Evolutionary conservation across 1,284 basidiomycete species (phyloP).

Genomic region (Cystobasidium slooffiae): DNA sequence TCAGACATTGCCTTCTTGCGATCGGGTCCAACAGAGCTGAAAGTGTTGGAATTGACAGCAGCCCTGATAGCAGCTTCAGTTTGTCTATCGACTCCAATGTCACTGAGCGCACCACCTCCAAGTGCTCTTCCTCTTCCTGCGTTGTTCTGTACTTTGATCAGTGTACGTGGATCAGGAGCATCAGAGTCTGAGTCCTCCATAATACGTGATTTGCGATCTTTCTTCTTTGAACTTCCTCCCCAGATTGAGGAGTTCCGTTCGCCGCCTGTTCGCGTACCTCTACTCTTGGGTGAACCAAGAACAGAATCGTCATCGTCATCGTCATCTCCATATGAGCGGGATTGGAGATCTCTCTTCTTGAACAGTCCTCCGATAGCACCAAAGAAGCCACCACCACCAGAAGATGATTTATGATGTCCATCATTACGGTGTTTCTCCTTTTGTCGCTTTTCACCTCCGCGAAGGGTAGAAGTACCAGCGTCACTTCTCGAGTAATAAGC

Average conservation of each 20-base stretch:
- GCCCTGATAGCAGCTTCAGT: slow-evolving; percentile 38
- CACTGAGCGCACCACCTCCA: slow-evolving; percentile 21
- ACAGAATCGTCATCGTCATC: slow-evolving; percentile 39
- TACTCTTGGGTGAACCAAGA: slow-evolving; percentile 12
- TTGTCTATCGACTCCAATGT: slow-evolving; percentile 16
- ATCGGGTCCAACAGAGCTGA: slow-evolving; percentile 26
- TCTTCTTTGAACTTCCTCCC: slow-evolving; percentile 25
- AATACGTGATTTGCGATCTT: slow-evolving; percentile 13
- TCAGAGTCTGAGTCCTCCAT: slow-evolving; percentile 47
- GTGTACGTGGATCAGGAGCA: slow-evolving; percentile 44
- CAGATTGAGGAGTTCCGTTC: slow-evolving; percentile 31
- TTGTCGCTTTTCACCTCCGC: slow-evolving; percentile 20
- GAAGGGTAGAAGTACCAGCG: slow-evolving; percentile 44
- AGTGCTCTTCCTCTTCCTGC: slow-evolving; percentile 32
- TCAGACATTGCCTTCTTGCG: slow-evolving; percentile 38
- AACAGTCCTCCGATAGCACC: slow-evolving; percentile 50
- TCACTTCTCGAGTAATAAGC: slow-evolving; percentile 46
- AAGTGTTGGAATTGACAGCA: slow-evolving; percentile 27
- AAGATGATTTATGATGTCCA: slow-evolving; percentile 38
- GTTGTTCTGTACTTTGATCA: slow-evolving; percentile 49
- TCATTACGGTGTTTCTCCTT: slow-evolving; percentile 32
- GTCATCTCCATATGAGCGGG: slow-evolving; percentile 28
- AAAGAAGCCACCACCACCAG: slow-evolving; percentile 46
- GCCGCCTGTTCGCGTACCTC: slow-evolving; percentile 13
- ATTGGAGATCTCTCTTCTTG: slow-evolving; percentile 42